These are phyloP conservation scores for Prunus padus DNA, from an alignment of 306 rosid genomes.

Conservation along the genomic window DNA sequence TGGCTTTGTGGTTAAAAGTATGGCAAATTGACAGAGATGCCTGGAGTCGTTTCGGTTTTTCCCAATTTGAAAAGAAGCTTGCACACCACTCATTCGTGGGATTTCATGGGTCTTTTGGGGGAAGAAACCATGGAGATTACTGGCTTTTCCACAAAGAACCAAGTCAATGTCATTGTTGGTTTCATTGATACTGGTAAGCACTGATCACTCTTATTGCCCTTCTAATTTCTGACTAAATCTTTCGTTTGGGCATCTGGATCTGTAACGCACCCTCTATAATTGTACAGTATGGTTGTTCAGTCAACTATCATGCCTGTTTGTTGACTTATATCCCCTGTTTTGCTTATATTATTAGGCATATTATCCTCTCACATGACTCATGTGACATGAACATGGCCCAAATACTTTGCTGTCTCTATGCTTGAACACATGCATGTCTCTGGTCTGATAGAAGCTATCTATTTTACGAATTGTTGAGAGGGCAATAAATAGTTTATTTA, in stretches of 20 bases:
- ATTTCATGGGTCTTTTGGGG: slow-evolving; percentile 67
- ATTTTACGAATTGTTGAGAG: neutral
- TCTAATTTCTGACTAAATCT: neutral
- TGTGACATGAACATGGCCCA: slow-evolving; percentile 1
- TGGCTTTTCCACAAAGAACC: slow-evolving; percentile 55
- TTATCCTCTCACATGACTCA: slow-evolving; percentile 1
- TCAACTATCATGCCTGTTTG: neutral
- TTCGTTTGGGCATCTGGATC: slow-evolving; percentile 4
- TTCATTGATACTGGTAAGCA: slow-evolving; percentile 70
- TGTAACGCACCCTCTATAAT: neutral
- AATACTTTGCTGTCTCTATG: slow-evolving; percentile 7
- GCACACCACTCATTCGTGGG: slow-evolving; percentile 86
- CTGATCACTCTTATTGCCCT: neutral
- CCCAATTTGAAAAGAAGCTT: slow-evolving; percentile 63
- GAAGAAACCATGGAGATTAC: slow-evolving; percentile 50
- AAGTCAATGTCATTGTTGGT: slow-evolving; percentile 64
- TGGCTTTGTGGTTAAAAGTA: slow-evolving; percentile 23
- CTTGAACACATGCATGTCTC: neutral
- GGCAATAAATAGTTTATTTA: neutral
- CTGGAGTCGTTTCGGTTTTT: slow-evolving; percentile 72
- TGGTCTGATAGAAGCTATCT: neutral
- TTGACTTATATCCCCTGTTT: slow-evolving; percentile 7
- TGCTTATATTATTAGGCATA: neutral
- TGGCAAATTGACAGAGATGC: slow-evolving; percentile 54
- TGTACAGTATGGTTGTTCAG: neutral